phyloP scores from a whole-genome alignment of 1,284 basidiomycete species.

The Trichosporon sp. region DNA sequence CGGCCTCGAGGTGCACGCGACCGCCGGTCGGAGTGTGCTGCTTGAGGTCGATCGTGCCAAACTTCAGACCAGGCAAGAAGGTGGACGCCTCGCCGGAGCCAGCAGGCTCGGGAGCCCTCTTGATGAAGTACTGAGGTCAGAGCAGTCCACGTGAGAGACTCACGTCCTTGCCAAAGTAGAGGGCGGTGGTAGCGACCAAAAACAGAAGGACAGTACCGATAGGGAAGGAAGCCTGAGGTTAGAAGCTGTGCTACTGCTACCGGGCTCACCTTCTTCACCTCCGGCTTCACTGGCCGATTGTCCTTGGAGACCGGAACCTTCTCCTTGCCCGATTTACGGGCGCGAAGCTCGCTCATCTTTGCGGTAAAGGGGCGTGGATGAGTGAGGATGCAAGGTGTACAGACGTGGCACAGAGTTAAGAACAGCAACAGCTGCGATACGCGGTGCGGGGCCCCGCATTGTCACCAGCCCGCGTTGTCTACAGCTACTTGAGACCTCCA shows the following conservation, averaged over 20 bases:
- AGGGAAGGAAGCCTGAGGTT: background rate
- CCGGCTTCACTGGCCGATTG: background rate
- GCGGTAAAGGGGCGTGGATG: background rate
- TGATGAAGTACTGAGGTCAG: background rate
- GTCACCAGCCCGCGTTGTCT: background rate
- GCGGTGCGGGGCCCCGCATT: background rate
- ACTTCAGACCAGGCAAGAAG: background rate
- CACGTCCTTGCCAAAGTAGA: background rate
- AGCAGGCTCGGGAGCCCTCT: background rate
- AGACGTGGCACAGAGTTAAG: background rate
- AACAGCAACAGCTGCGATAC: background rate
- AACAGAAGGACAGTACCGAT: background rate
- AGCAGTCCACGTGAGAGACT: background rate
- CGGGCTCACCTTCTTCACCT: background rate
- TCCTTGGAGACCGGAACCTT: background rate
- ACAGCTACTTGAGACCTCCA: background rate
- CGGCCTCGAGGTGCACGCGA: conserved; percentile 48
- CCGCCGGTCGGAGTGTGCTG: background rate
- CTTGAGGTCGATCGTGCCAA: background rate
- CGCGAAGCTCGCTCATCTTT: background rate
- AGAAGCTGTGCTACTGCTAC: background rate
- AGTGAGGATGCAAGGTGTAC: background rate
- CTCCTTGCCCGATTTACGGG: background rate
- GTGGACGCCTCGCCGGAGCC: background rate
- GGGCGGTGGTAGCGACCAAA: background rate